Evolutionary conservation across 2,329 filamentous ascomycete genomes (phyloP).

Genomic region (Pseudogymnoascus sp.): DNA sequence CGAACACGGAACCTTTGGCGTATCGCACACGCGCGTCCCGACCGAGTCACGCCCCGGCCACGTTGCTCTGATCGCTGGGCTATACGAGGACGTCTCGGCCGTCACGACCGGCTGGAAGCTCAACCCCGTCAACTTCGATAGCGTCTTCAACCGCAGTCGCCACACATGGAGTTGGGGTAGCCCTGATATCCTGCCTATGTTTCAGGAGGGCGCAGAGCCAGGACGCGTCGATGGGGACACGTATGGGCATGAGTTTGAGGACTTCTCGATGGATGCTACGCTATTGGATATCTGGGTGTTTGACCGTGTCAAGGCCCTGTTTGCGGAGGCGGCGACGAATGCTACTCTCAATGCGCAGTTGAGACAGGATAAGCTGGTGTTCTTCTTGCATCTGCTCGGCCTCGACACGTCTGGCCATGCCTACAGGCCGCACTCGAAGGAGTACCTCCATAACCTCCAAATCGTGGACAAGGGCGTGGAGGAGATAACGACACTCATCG

Average conservation of each 20-base stretch:
- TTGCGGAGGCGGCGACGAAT: constrained; percentile 71
- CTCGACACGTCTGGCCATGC: constrained; percentile 84
- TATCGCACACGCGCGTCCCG: constrained; percentile 92
- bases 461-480: constrained; percentile 85
- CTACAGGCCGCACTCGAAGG: constrained; percentile 84
- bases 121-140: constrained; percentile 97
- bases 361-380: constrained; percentile 78
- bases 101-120: constrained; percentile 98
- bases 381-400: constrained; percentile 89
- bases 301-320: constrained; percentile 81
- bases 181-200: constrained; percentile 96
- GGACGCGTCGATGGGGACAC: constrained; percentile 80
- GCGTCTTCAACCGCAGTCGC: constrained; percentile 90
- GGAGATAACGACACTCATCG: constrained; percentile 72
- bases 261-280: constrained; percentile 76
- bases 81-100: constrained; percentile 96
- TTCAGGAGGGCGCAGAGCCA: constrained; percentile 81
- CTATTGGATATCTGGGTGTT: constrained; percentile 92
- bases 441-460: constrained; percentile 92
- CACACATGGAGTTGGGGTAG: constrained; percentile 99
- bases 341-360: constrained; percentile 63
- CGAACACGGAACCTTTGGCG: constrained; percentile 86
- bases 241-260: constrained; percentile 79
- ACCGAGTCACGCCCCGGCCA: constrained; percentile 95
- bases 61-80: constrained; percentile 88